Base-by-base conservation (phyloP, 2,329 filamentous ascomycete species). In the Zarea fungicola region DNA sequence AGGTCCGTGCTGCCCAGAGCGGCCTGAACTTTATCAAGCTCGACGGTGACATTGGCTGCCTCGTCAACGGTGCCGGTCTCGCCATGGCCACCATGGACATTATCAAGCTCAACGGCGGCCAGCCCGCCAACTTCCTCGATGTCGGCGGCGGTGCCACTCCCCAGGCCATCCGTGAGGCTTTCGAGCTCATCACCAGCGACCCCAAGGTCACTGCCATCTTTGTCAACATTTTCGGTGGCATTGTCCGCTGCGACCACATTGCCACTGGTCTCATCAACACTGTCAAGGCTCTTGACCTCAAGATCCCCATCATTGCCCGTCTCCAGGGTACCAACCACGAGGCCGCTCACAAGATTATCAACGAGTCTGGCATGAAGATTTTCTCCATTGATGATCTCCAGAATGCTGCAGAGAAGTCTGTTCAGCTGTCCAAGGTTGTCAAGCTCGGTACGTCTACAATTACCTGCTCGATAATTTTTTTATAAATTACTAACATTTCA, bases 61-160 rank as follows among this genome's bases (percentile, higher is more conserved):
- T 97, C 61, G 93, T 99, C 77, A 99, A 99, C 77, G 93, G 93
- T 69, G 93, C 93, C 63, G 93, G 93, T 76, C 87, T 99, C 59
- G 93, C 93, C 74, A 99, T 99, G 93, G 93, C 93, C 56, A 99
- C 93, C 69, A 99, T 99, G 93, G 93, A 99, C 73, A 97, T 99
- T 72, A 99, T 99, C 82, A 97, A 99, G 84, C 83, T 99, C 56
- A 99, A 97, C 75, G 93, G 93, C 61, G 93, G 93, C 56, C 78
- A 83, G 65, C 93, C 93, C 55, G 93, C 93, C 62, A 99, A 99
- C 83, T 99, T 99, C 84, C 80, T 99, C 61, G 93, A 99, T 69
- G 93, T 99, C 60, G 93, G 93, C 65, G 93, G 93, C 69, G 93
- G 93, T 77, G 93, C 93, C 59, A 99, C 93, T 53, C 91, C 93